Conservation (phyloP, 2,329 filamentous ascomycete genomes). For the Aspergillus novoparasiticus region DNA sequence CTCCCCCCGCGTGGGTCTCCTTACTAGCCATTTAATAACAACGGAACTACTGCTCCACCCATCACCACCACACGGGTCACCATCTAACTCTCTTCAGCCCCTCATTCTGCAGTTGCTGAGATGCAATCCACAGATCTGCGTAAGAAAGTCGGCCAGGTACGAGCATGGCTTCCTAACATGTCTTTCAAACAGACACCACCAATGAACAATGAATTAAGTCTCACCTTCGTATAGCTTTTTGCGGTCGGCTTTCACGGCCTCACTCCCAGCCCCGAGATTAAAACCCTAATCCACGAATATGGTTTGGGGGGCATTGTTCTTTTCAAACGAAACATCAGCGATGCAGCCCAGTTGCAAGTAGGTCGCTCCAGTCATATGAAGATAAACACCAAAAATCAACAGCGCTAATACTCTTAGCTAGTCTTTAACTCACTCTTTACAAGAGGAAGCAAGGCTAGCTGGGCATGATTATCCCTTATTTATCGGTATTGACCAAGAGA, state of each 20-base stretch:
- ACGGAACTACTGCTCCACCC: neutral
- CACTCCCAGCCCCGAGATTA: slow-evolving; percentile 44
- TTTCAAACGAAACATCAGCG: slow-evolving; percentile 46
- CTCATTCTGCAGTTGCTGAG: neutral
- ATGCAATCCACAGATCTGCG: slow-evolving; percentile 29
- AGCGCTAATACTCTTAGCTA: slow-evolving; percentile 8
- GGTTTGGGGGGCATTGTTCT: slow-evolving; percentile 47
- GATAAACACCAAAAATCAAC: neutral
- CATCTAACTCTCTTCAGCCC: neutral
- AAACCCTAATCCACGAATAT: slow-evolving; percentile 45
- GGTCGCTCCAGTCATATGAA: neutral
- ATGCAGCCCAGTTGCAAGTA: slow-evolving; percentile 42
- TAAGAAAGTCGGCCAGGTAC: slow-evolving; percentile 40
- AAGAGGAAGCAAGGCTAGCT: slow-evolving; percentile 42
- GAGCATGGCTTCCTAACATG: neutral
- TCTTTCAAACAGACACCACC: neutral
- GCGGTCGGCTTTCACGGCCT: slow-evolving; percentile 48
- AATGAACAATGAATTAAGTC: neutral
- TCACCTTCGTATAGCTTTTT: slow-evolving; percentile 39
- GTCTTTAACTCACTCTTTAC: slow-evolving; percentile 38
- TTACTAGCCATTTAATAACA: neutral
- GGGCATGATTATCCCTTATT: slow-evolving; percentile 45
- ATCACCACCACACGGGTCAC: neutral
- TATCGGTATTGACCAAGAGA: slow-evolving; percentile 51
- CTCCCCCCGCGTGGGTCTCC: slow-evolving; percentile 1